These are phyloP conservation scores for Aspergillus novoparasiticus DNA, from an alignment of 2,329 filamentous ascomycete genomes.

Conservation along the genomic window DNA sequence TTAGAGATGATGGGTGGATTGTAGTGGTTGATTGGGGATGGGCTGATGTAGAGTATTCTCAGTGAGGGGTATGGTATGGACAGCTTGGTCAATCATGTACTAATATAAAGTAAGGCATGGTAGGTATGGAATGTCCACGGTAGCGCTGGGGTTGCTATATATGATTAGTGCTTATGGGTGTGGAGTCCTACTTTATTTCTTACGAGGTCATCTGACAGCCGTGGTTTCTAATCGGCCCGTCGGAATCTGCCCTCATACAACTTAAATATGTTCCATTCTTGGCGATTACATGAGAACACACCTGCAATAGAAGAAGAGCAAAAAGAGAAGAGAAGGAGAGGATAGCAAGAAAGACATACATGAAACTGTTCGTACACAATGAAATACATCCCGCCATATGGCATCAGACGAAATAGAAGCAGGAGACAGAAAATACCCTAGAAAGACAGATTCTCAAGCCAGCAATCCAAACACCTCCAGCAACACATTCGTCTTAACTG, in stretches of 20 bases:
- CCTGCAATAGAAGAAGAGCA: background rate
- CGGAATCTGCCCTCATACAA: background rate
- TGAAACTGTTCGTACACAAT: background rate
- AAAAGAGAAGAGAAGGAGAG: background rate
- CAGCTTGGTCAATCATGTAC: background rate
- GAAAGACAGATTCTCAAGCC: background rate
- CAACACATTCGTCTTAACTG: background rate
- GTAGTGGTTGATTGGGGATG: background rate
- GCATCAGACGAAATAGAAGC: background rate
- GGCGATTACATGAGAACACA: background rate
- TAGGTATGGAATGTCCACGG: background rate
- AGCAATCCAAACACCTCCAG: background rate
- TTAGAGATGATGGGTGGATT: background rate
- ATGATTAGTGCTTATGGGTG: background rate
- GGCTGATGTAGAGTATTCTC: background rate
- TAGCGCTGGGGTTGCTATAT: background rate
- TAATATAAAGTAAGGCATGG: background rate
- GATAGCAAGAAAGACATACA: background rate
- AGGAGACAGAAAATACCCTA: background rate
- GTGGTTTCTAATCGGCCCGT: background rate
- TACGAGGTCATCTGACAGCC: background rate
- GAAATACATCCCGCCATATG: background rate
- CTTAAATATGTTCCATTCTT: background rate
- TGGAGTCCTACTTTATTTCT: background rate
- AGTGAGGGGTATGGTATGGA: background rate